Base-by-base conservation (phyloP, 225 moss, liverwort and hornwort species). In the Marchantia paleacea region DNA sequence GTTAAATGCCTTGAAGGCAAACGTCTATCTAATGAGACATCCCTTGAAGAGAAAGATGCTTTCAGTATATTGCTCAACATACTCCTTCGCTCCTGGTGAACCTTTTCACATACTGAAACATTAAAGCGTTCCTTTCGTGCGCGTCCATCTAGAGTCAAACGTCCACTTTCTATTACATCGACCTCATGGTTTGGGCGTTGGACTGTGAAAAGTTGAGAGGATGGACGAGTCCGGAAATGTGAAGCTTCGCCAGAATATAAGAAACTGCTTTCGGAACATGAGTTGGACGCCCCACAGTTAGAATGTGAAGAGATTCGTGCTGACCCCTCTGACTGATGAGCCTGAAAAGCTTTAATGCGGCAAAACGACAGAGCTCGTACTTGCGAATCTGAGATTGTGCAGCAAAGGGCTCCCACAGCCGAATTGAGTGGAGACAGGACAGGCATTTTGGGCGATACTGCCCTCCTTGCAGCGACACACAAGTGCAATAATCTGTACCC, bases 361-460 rank as follows among this genome's bases (percentile, higher is more conserved):
- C 71, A 30, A 62, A 77, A 78, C 1, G 67, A 55, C 22, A 81
- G 12, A 5, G 75, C 70, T 49, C 85, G 54, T 39, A 72, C 72
- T 2, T 79, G 64, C 12, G 66, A 28, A 52, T 80, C 86, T 16
- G 75, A 50, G 65, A 81, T 51, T 24, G 81, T 57, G 57, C 49
- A 67, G 75, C 73, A 83, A 9, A 81, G 10, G 15, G 81, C n/a
- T 18, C 80, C 80, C 55, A 79, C 64, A 29, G 52, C 68, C 55
- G 77, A 26, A 76, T 75, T 75, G 73, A 86, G 50, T n/a, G 81
- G 72, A 6, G 81, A 79, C 72, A 78, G 14, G 3, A 52, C 65
- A 79, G 84, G 77, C 83, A 84, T 84, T 30, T 66, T 85, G 68
- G 74, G 11, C 57, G 26, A 51, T 49, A 75, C 57, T 77, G 83